Percentiles rank a stretch among this genome's conserved stretches.
phyloP scores from a whole-genome alignment of 306 rosid species.

The Prunus persica region Prunus_persica_NCBIv2 NC_034016.1:17624501-17625000 shows the following conservation, averaged over 20 bases:
- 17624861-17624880: background rate
- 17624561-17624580: too few relatives aligned
- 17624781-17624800: slow-evolving; percentile 1
- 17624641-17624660: slow-evolving; percentile 65
- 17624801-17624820: background rate
- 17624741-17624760: slow-evolving; percentile 9
- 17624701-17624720: slow-evolving; percentile 66
- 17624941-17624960: background rate
- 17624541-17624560: background rate
- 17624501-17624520: slow-evolving; percentile 75
- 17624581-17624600: accelerated
- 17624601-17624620: accelerated
- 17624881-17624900: slow-evolving; percentile 12
- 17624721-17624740: slow-evolving; percentile 15
- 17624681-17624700: slow-evolving; percentile 72
- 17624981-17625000: background rate
- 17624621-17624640: background rate
- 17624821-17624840: background rate
- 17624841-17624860: background rate
- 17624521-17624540: too few relatives aligned
- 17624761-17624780: slow-evolving; percentile 5
- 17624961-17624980: too few relatives aligned
- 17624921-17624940: slow-evolving; percentile 9
- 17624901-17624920: slow-evolving; percentile 4
- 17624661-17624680: slow-evolving; percentile 80